Base-by-base conservation (phyloP, 208 protist species). In the Crithidia fasciculata region DNA sequence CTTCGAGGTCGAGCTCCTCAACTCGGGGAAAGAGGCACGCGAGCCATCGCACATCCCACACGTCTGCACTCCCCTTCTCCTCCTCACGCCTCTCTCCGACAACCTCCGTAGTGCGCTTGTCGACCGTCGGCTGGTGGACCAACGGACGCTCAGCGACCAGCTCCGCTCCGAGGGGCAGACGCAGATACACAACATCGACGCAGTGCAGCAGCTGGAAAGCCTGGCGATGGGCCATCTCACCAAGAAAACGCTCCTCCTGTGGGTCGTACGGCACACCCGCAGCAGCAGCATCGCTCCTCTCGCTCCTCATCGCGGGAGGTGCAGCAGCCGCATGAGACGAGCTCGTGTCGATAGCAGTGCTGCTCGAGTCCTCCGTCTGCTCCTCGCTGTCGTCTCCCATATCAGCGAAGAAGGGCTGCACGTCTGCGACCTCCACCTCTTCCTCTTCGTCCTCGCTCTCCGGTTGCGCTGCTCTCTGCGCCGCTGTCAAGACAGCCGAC, bases 1-100 rank as follows among this genome's bases (percentile, higher is more conserved):
- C 62, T 16, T 68, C 62, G 37, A 68, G 8, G 50, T 68, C 62
- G 4, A 68, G 62, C 62, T 58, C 50, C 62, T 68, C 49, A n/a
- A 55, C 49, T 12, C 50, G 62, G 2, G 62, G 62, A 57, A 68
- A 68, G 45, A 68, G 50, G 36, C 62, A 68, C 13, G 37, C 55
- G 3, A 68, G 39, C 62, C 62, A 68, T 28, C 49, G 28, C 28
- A 50, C 62, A 45, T 58, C 62, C 62, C 62, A 68, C 62, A 45
- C 62, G 4, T 58, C 45, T 10, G 4, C 10, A 16, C 7, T 16
- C 44, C 10, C 43, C 5, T 8, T 39, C 36, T 5, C 49, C 18
- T 19, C 60, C 18, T 53, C 16, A 15, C 3, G 5, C 5, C 13
- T 39, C 1, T 62, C 16, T 18, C 9, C 28, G 28, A 19, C 37